Base-by-base conservation (phyloP, 2,329 filamentous ascomycete species). In the Aaosphaeria pasadenensis region DNA sequence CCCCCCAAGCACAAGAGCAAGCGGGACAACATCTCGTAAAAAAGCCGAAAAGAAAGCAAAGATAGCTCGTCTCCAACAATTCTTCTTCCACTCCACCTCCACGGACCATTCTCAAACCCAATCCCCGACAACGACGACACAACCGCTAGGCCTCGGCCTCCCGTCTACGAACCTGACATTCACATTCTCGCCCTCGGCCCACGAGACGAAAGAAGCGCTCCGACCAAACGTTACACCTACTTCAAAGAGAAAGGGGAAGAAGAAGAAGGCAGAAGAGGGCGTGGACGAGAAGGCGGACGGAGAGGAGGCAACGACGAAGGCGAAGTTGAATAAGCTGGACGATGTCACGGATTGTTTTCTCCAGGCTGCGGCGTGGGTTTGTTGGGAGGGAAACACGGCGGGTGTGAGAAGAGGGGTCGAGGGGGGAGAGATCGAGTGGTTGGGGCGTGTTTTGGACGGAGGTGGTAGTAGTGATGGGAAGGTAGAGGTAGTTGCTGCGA, bases 291-390 rank as follows among this genome's bases (percentile, higher is more conserved):
- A 17, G 29, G 1, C 39, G 9, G 17, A 11, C 9, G 39, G 39
- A 7, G 17, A 24, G 24, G 24, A 28, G 11, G 39, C 17, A 24
- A 28, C 11, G 17, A 3, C 30, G 17, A 11, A 17, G 7, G 6
- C 39, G 5, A 53, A 61, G 28, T 53, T 56, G 42, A 64, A 52
- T 50, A 94, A 94, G 69, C 68, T 92, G 45, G 89, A 95, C 67
- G 89, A 95, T 72, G 71, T 95, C 43, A 87, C 89, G 0, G 89
- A 95, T 72, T 88, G 85, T 63, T 71, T 94, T 29, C 66, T 94
- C 46, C 89, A 95, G 67, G 89, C 84, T 2, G 76, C 89, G 49
- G 85, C 88, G 3, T 92, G 87, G 84, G 69, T 89, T 35, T 77
- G 84, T 51, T 95, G 89, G 89, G 82, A 90, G 62, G 72, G 77